Conservation (phyloP, 2,329 filamentous ascomycete genomes). For the Fusarium nanum region DNA sequence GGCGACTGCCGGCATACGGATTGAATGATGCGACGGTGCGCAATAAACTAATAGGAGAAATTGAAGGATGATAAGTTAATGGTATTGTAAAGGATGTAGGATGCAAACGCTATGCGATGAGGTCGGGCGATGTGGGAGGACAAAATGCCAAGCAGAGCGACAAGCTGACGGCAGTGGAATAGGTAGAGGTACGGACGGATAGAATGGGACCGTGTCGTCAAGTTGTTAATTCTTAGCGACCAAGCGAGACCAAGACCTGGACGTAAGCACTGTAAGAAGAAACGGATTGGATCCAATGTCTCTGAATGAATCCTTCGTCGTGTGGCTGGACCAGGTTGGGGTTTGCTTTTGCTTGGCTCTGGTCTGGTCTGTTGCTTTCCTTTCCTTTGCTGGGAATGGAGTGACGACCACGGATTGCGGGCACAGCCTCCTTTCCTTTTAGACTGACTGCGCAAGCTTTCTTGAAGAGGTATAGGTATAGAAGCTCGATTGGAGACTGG, state of each 20-base stretch:
- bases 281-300: background rate
- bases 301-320: slow-evolving; percentile 5
- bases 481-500: slow-evolving; percentile 16
- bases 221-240: slow-evolving; percentile 22
- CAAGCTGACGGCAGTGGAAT: slow-evolving; percentile 33
- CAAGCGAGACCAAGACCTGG: slow-evolving; percentile 7
- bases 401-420: slow-evolving; percentile 26
- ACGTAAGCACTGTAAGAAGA: slow-evolving; percentile 35
- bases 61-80: background rate
- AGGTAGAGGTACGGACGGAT: slow-evolving; percentile 1
- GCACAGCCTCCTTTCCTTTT: slow-evolving; percentile 40
- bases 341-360: background rate
- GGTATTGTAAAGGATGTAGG: slow-evolving; percentile 9
- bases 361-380: background rate
- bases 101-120: slow-evolving; percentile 17
- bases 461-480: slow-evolving; percentile 28
- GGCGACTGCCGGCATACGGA: slow-evolving; percentile 51
- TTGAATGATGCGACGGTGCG: slow-evolving; percentile 30
- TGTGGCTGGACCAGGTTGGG: slow-evolving; percentile 25
- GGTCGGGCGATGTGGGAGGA: slow-evolving; percentile 29
- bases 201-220: slow-evolving; percentile 30
- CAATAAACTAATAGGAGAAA: slow-evolving; percentile 3
- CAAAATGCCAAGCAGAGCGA: slow-evolving; percentile 31
- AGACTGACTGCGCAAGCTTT: slow-evolving; percentile 24
- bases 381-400: slow-evolving; percentile 14